Base-by-base conservation (phyloP, 495 filamentous ascomycete species). In the Jackrogersella minutella region DNA sequence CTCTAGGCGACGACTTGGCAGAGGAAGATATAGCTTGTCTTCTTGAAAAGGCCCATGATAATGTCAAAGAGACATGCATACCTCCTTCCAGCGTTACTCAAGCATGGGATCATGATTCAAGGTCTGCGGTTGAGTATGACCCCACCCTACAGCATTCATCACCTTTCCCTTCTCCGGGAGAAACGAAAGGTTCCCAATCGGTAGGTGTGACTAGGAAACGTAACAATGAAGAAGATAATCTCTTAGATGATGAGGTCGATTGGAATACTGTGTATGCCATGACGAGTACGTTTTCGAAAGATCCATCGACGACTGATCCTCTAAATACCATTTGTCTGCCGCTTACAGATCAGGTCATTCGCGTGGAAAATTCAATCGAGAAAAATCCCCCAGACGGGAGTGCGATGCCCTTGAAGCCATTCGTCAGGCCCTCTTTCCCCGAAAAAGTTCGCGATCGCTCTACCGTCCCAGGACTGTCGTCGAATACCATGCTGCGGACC, bases 401-500 rank as follows among this genome's bases (percentile, higher is more conserved):
- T 19, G 56, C 54, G 34, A 46, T 54, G 28, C 64, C 61, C 7
- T 47, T 77, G 10, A 47, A 58, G 61, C 80, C 71, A 55, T 84
- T 88, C 54, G 75, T 78, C 8, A 73, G 86, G 28, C 74, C 78
- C 0, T 62, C 78, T 0, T 87, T 87, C 64, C 86, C 85, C 16
- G 36, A 41, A 8, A 76, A 73, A 9, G 67, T 85, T 19, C 74
- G 74, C 1, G 84, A 86, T 64, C 82, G 85, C 16, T 82, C 81
- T 22, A 79, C 78, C 0, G 75, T 90, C 28, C 64, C 80, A 1
- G 85, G 86, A 10, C 64, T 87, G 16, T 81, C 83, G 1, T 68
- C 80, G 33, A 58, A 73, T 11, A 76, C 66, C 1, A 40, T 82
- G 10, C 74, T 88, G 3, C 81, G 85, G 33, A 85, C 82, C 2